Base-by-base conservation (phyloP, 2,329 filamentous ascomycete genomes). In the Microdochium trichocladiopsis region DNA sequence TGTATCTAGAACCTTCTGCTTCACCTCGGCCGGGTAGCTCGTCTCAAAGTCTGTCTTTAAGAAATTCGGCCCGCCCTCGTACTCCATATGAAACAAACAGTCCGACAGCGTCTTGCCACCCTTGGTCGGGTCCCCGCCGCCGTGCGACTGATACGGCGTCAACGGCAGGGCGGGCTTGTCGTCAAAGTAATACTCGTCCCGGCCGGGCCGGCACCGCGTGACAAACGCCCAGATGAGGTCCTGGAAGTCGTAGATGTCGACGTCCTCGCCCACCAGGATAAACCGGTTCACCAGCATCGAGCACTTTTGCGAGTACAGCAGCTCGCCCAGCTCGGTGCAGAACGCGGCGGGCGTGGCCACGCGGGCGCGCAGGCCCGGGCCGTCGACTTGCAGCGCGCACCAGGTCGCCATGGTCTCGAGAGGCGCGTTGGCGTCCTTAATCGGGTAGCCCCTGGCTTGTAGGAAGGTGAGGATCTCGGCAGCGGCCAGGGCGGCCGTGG, bases 371-470 rank as follows among this genome's bases (percentile, higher is more conserved):
- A 86, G 71, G 59, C 78, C 78, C 5, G 72, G 67, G 1, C 74
- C 78, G 60, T 86, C 82, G 22, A 84, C 75, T 53, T 82, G 75
- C 59, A 86, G 57, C 0, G 66, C 74, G 0, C 68, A 67, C 76
- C 76, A 79, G 1, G 70, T 77, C 0, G 72, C 74, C 52, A 76
- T 72, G 0, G 72, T 67, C 53, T 76, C 72, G 49, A 75, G 72
- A 0, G 72, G 73, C 0, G 73, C 56, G 55, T 70, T 74, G 1
- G 69, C 68, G 12, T 77, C 70, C 3, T 57, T 70, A 50, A 79
- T 64, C 0, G 76, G 75, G 2, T 79, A 62, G 1, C 61, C 66
- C 6, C 63, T 55, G 11, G 63, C 57, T 53, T 71, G 64, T 49
- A 61, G 69, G 18, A 72, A 53, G 2, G 65, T 58, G 63, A 45